Percentiles rank a stretch among this genome's conserved stretches.
Conservation (phyloP, 2,329 filamentous ascomycete genomes). For the Diaporthe eres region DNA sequence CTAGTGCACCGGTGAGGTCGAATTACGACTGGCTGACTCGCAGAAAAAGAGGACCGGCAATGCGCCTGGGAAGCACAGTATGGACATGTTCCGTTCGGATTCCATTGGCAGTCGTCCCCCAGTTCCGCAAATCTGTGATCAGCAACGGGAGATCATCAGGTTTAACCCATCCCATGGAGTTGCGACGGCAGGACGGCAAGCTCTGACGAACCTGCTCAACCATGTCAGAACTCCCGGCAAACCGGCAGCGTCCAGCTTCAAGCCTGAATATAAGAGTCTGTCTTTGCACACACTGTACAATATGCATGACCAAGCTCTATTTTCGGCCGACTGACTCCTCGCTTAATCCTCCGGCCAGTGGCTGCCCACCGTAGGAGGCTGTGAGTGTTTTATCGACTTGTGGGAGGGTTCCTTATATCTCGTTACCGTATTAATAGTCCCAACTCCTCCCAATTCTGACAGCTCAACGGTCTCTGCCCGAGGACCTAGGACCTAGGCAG, state of each 20-base stretch:
- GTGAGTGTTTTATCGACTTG: slow-evolving; percentile 19
- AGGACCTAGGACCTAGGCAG: background rate
- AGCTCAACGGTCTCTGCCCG: background rate
- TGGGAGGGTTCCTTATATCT: background rate
- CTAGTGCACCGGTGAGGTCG: slow-evolving; percentile 13
- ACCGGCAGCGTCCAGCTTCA: background rate
- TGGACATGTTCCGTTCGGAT: background rate
- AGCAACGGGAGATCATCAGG: background rate
- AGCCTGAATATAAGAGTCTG: background rate
- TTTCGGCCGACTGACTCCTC: slow-evolving; percentile 2
- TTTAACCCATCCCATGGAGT: too few relatives aligned
- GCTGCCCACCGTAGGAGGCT: slow-evolving; percentile 1
- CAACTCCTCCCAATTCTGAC: background rate
- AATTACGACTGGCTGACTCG: slow-evolving; percentile 27
- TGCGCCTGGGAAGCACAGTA: background rate
- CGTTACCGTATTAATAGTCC: slow-evolving; percentile 1
- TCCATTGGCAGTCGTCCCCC: background rate
- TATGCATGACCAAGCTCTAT: background rate
- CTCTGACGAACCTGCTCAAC: background rate
- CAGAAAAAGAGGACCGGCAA: background rate
- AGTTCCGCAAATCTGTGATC: too few relatives aligned
- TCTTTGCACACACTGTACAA: background rate
- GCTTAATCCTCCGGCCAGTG: background rate
- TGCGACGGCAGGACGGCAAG: background rate
- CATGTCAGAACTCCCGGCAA: background rate